A percentile compares a stretch with the other conserved stretches of the same genome.
Conservation (phyloP, 352 stramenopile genomes). For the Pythium angustatum region DNA sequence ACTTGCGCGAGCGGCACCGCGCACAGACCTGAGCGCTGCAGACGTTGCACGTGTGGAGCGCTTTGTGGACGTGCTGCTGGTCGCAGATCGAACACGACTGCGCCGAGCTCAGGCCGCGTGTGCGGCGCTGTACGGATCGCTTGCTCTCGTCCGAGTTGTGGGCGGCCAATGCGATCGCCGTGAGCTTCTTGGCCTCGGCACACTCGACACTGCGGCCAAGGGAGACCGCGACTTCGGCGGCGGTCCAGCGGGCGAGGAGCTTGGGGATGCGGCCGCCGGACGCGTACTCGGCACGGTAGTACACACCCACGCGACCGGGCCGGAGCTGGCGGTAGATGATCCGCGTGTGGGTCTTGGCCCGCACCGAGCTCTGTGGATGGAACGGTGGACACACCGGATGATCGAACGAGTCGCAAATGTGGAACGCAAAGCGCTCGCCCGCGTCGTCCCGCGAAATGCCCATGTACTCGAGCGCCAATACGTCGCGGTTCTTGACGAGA, state of each 20-base stretch:
- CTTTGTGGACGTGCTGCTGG: constrained; percentile 5
- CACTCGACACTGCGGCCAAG: constrained; percentile 24
- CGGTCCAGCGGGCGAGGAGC: constrained; percentile 9
- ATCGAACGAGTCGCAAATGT: constrained; percentile 25
- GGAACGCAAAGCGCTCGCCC: constrained; percentile 28
- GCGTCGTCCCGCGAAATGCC: constrained; percentile 21
- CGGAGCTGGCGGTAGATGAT: constrained; percentile 29
- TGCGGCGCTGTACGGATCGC: not conserved
- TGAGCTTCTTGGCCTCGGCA: constrained; percentile 30
- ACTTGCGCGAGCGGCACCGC: constrained; percentile 20
- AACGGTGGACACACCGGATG: constrained; percentile 28
- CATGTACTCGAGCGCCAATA: constrained; percentile 31
- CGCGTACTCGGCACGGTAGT: constrained; percentile 17
- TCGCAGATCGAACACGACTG: constrained; percentile 24
- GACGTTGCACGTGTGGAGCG: constrained; percentile 15
- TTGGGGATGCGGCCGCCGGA: constrained; percentile 14
- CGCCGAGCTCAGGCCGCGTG: not conserved
- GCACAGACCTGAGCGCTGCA: constrained; percentile 16
- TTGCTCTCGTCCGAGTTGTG: not conserved
- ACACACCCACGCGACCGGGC: constrained; percentile 22
- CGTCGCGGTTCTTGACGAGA: constrained; percentile 29
- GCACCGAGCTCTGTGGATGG: constrained; percentile 16
- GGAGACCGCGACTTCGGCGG: constrained; percentile 22
- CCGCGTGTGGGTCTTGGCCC: constrained; percentile 19
- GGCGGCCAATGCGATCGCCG: constrained; percentile 11